Evolutionary conservation across 345 rosid genomes (phyloP).

Genomic region (Aegle marmelos): DNA sequence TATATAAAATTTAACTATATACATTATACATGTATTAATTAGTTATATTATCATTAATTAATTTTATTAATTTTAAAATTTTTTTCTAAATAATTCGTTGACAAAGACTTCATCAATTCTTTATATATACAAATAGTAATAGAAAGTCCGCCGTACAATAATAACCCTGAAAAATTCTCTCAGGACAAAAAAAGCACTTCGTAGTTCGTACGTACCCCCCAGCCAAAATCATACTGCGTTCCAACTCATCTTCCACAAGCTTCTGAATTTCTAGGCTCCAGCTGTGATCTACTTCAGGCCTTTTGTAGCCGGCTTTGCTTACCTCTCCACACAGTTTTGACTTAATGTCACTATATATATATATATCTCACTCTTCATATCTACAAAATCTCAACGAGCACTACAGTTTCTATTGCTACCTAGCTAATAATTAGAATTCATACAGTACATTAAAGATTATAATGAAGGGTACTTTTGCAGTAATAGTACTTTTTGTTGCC

Average conservation of each 20-base stretch:
- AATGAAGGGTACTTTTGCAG: neutral
- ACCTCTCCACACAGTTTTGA: neutral
- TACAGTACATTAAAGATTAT: neutral
- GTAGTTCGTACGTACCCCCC: neutral
- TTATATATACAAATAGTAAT: neutral
- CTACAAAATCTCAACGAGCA: neutral
- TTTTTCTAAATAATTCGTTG: neutral
- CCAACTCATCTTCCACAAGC: neutral
- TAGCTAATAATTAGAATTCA: neutral
- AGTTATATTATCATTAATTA: too few relatives aligned
- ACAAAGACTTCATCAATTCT: neutral
- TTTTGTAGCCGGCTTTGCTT: neutral
- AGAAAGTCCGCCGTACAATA: neutral
- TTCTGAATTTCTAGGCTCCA: neutral
- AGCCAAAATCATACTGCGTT: neutral
- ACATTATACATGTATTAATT: rapidly evolving
- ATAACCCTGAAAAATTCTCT: neutral
- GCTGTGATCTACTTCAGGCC: neutral
- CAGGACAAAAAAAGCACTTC: neutral
- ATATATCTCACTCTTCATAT: neutral
- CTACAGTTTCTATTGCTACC: too few relatives aligned
- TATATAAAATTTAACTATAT: too few relatives aligned
- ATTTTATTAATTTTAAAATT: too few relatives aligned
- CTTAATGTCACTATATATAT: neutral
- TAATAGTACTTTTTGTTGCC: neutral